phyloP scores from a whole-genome alignment of 2,329 filamentous ascomycete species.

The Helotiales sp. region DNA sequence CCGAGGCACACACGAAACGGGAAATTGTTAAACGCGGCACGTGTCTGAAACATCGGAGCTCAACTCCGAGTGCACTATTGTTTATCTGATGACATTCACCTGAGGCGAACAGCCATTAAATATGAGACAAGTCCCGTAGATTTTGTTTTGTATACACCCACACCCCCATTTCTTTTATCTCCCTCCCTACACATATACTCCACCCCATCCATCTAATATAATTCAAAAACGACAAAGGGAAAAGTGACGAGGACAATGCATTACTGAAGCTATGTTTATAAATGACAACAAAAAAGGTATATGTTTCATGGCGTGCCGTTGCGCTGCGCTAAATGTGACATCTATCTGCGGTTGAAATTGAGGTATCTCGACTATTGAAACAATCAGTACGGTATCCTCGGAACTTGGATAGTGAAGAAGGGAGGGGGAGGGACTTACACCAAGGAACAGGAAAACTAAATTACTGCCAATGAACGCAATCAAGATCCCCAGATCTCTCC shows the following conservation, averaged over 20 bases:
- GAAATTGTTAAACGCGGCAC: not conserved
- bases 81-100: too few relatives aligned
- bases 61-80: not conserved
- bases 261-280: not conserved
- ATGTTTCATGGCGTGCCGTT: not conserved
- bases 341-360: constrained; percentile 52
- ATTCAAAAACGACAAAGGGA: not conserved
- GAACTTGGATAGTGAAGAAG: not conserved
- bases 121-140: not conserved
- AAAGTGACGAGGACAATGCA: not conserved
- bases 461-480: constrained; percentile 79
- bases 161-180: not conserved
- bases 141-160: not conserved
- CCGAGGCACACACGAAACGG: not conserved
- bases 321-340: not conserved
- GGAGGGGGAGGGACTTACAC: constrained; percentile 36
- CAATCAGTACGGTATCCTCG: constrained; percentile 18
- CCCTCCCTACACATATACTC: not conserved
- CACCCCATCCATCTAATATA: not conserved
- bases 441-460: constrained; percentile 65
- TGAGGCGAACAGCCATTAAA: not conserved
- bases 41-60: not conserved
- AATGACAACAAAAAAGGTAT: not conserved
- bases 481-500: constrained; percentile 84
- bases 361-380: constrained; percentile 45